A percentile compares a stretch with the other conserved stretches of the same genome.
These are phyloP conservation scores for Colletotrichum kahawae DNA, from an alignment of 2,329 filamentous ascomycete genomes.

Conservation along the genomic window DNA sequence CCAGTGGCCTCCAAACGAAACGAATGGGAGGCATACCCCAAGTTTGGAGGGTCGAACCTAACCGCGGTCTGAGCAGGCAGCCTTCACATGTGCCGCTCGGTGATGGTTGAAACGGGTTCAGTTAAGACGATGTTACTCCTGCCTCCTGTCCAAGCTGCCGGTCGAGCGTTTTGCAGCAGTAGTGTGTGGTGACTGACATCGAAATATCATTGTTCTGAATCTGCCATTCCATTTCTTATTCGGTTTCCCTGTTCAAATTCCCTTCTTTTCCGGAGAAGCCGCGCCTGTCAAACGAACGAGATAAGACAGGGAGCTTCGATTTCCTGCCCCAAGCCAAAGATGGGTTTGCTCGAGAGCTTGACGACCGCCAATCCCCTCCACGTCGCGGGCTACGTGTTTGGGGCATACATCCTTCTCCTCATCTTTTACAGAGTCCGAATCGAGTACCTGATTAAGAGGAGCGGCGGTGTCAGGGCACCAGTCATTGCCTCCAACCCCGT, in stretches of 20 bases:
- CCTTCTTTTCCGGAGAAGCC: not conserved
- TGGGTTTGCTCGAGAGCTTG: conserved; percentile 10
- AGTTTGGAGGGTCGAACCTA: not conserved
- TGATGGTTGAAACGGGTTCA: conserved; percentile 4
- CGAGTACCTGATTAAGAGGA: conserved; percentile 2
- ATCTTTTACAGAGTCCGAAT: not conserved
- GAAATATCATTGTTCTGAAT: not conserved
- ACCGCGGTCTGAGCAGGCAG: conserved; percentile 6
- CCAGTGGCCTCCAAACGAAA: conserved; percentile 2
- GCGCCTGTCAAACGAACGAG: not conserved
- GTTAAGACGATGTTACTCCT: conserved; percentile 18
- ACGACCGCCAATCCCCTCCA: conserved; percentile 2
- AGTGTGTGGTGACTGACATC: not conserved
- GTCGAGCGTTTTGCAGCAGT: not conserved
- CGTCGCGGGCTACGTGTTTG: conserved; percentile 3
- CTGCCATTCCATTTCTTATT: not conserved
- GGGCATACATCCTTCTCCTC: not conserved
- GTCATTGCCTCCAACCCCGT: conserved; percentile 21
- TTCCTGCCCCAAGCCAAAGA: not conserved
- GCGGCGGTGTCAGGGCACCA: conserved; percentile 21
- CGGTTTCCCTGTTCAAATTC: not conserved
- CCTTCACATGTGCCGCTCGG: conserved; percentile 20
- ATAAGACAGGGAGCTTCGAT: not conserved
- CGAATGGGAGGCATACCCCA: conserved; percentile 2
- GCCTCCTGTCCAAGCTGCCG: not conserved